These are phyloP conservation scores for Yarrowia sp. DNA, from an alignment of 805 yeast genomes.

Conservation along the genomic window DNA sequence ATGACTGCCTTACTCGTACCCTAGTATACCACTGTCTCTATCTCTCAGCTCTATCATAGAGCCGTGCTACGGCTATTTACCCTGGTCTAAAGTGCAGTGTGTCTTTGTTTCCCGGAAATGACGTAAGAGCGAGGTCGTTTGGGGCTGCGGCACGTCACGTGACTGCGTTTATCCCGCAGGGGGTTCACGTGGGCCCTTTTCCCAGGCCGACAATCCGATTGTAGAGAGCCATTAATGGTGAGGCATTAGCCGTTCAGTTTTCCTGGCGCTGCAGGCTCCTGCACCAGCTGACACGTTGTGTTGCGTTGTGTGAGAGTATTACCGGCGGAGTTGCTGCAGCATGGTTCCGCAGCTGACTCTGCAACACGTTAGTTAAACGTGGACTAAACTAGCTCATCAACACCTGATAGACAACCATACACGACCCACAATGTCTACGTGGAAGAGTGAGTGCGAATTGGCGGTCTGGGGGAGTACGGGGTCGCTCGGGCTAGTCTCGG, in stretches of 20 bases:
- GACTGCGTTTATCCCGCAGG: conserved; percentile 23
- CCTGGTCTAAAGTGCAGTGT: too few species aligned
- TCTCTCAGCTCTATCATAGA: too few species aligned
- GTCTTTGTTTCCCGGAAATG: background rate
- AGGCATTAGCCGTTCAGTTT: background rate
- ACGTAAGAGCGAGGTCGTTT: too few species aligned
- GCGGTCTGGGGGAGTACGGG: too few species aligned
- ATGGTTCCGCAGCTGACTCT: conserved; percentile 31
- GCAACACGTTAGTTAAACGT: conserved; percentile 33
- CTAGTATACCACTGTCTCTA: too few species aligned
- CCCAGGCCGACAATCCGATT: too few species aligned
- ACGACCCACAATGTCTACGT: conserved; percentile 29
- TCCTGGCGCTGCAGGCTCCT: conserved; percentile 6
- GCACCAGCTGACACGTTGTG: conserved; percentile 33
- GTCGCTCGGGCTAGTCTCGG: too few species aligned
- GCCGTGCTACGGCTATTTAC: too few species aligned
- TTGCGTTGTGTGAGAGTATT: conserved; percentile 16
- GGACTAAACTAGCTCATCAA: conserved; percentile 36
- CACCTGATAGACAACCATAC: conserved; percentile 29
- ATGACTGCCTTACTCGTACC: too few species aligned
- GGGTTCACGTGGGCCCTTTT: conserved; percentile 7
- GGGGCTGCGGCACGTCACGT: conserved; percentile 3
- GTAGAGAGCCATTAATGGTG: background rate
- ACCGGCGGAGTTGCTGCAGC: conserved; percentile 22
- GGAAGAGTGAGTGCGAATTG: conserved; percentile 48